Base-by-base conservation (phyloP, 805 yeast species). In the Alloascoidea africana region DNA sequence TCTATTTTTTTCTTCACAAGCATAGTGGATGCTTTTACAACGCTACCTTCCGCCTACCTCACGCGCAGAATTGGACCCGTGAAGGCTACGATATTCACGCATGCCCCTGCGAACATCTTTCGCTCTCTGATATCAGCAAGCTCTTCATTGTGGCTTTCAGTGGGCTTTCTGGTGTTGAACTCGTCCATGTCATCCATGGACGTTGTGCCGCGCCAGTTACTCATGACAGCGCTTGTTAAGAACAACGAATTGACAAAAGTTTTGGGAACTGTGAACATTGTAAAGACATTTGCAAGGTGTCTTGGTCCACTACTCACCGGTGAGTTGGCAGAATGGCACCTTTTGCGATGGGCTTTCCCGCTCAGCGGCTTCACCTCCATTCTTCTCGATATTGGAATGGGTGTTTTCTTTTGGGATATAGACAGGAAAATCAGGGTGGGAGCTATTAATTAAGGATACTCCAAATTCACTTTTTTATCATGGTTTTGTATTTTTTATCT, bases 131-230 rank as follows among this genome's bases (percentile, higher is more conserved):
- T 74, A 6, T 82, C 84, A 3, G 43, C 68, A 2, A 56, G 66
- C 4, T 61, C 66, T 14, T 41, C 42, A 16, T 49, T 49, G 30
- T 42, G 60, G n/a, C 41, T 52, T 0, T 80, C 89, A 0, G 63
- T 80, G 17, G 39, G 58, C 0, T 54, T 73, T 4, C 60, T 80
- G 23, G 45, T 76, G 15, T 51, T 69, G 17, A 73, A 82, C 44
- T 75, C 74, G 41, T 58, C 76, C 2, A 71, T 84, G 0, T 64
- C 76, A 2, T 73, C 87, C 1, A 84, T 86, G 87, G 96, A 86
- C 52, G 94, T 85, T 18, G 91, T 85, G 2, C 95, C 96, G 4
- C 69, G 96, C 37, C 95, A 85, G 56, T 71, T 85, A 5, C 62
- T 86, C 32, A 56, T 86, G 36, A 76, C 93, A 0, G 66, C 81